These are phyloP conservation scores for Pseudogymnoascus sp. DNA, from an alignment of 2,329 filamentous ascomycete genomes.

Conservation along the genomic window DNA sequence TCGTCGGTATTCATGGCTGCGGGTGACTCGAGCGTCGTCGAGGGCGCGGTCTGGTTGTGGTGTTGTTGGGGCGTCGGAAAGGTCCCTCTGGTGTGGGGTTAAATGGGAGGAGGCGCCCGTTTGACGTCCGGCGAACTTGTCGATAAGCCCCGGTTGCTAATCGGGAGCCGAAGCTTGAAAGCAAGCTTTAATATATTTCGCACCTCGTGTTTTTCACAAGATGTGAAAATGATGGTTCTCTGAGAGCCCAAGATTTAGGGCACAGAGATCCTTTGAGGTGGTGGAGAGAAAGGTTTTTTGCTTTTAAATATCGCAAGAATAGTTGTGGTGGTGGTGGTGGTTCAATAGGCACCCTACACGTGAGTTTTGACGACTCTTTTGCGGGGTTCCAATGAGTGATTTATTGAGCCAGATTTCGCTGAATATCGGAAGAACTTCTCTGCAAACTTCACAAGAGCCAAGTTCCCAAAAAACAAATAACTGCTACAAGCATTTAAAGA, in stretches of 20 bases:
- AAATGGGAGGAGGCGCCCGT: conserved; percentile 1
- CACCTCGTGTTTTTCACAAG: not conserved
- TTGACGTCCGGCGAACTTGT: conserved; percentile 7
- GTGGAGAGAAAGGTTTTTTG: not conserved
- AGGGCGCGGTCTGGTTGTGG: conserved; percentile 3
- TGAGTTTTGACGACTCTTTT: conserved; percentile 4
- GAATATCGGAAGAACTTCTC: not conserved
- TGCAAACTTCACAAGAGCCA: not conserved
- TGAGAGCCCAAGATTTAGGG: not conserved
- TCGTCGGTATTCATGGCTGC: conserved; percentile 54
- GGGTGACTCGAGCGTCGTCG: conserved; percentile 8
- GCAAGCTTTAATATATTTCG: not conserved
- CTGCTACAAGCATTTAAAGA: not conserved
- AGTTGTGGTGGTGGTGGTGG: conserved; percentile 2
- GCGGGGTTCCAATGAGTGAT: conserved; percentile 4
- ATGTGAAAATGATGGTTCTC: not conserved
- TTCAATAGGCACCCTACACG: not conserved
- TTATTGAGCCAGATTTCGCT: not conserved
- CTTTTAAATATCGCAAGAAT: not conserved
- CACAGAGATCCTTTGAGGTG: not conserved
- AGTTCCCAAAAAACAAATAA: not conserved
- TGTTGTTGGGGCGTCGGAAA: not conserved
- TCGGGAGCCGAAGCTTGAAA: conserved; percentile 6
- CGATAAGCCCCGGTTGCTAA: conserved; percentile 9
- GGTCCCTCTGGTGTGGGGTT: conserved; percentile 9